Base-by-base conservation (phyloP, 192 early-diverging fungal species). In the Backusella morwellensis region DNA sequence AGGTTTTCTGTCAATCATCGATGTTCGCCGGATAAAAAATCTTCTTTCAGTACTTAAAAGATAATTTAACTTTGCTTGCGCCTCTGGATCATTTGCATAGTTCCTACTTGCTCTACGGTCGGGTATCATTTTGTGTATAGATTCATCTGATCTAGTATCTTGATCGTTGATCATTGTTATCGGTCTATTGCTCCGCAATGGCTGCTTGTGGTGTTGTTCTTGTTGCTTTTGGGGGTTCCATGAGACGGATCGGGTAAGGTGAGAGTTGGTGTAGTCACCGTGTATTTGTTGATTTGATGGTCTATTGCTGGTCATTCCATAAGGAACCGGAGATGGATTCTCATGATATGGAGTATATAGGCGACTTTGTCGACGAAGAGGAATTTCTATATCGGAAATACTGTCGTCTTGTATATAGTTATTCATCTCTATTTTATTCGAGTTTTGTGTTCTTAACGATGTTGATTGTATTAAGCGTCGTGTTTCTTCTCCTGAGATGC, bases 31-130 rank as follows among this genome's bases (percentile, higher is more conserved):
- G 41, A 72, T 23, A 40, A 47, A 32, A 12, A 72, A 47, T 44
- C 40, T 66, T 74, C 73, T 34, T 19, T 75, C 74, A 35, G 23
- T 68, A 44, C 35, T 66, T 21, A 67, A 23, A 8, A 75, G 38
- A n/a, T 42, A 0, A 34, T 75, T 34, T 32, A 75, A 41, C 32
- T 29, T 42, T n/a, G 59, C 74, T 42, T 75, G 74, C 23, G 52
- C 38, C 26, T 44, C 66, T 11, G 74, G 74, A 32, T 75, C 63
- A 14, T 36, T 34, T 23, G 66, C 17, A 42, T 75, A 75, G n/a
- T 67, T 66, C 3, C 74, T 63, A 35, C 74, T 75, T 7, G 66
- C 68, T 75, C 74, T 75, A 19, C 74, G 38, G 19, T 36, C 74
- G 5, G 74, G 74, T 34, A 75, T 75, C 2, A 0, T 1, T 47